Evolutionary conservation across 2,329 filamentous ascomycete species (phyloP), one percentile per base, ranked within the genome.

Genomic region (Talaromyces sp.): DNA sequence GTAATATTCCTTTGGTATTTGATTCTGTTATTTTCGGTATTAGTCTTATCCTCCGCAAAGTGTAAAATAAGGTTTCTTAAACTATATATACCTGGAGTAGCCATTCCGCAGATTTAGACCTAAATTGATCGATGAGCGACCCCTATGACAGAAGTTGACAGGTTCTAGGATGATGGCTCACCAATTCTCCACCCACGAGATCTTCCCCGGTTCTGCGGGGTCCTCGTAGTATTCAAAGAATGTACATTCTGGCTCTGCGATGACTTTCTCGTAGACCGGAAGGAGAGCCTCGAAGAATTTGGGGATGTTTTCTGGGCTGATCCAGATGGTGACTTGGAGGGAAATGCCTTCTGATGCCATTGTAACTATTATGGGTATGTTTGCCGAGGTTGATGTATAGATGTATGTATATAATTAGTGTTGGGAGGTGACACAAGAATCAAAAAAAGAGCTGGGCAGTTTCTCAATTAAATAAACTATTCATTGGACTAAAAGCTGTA

Each of bases 161-260:
- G 10, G 29, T 1, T 7, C 11, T 53, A n/a, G 51, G n/a, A n/a
- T 11, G 43, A 43, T 19, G 15, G 29, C 58, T 17, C 67, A 77
- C 80, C 79, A 81, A 65, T 80, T 77, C 66, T 81, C 79, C 19
- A 80, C 74, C 78, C 77, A 81, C 6, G 70, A 74, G 5, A 81
- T 66, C 36, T 71, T 73, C 2, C 79, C 79, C 1, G 78, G 77
- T 19, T 79, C 73, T 25, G 76, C 73, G 0, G 71, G 69, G 65
- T 70, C 71, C 64, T 74, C 72, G 47, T 78, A 81, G 27, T 82
- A 69, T 68, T 82, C 76, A 68, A 83, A 83, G 70, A 80, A 83
- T 1, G 75, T 73, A 67, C 77, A 79, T 64, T 82, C 79, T 1
- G 79, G 77, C 70, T 83, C 81, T 1, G 73, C 75, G 11, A 74